A percentile compares a stretch with the other conserved stretches of the same genome.
Conservation (phyloP, 371 early-diverging fungal genomes). For the Catenaria anguillulae region DNA sequence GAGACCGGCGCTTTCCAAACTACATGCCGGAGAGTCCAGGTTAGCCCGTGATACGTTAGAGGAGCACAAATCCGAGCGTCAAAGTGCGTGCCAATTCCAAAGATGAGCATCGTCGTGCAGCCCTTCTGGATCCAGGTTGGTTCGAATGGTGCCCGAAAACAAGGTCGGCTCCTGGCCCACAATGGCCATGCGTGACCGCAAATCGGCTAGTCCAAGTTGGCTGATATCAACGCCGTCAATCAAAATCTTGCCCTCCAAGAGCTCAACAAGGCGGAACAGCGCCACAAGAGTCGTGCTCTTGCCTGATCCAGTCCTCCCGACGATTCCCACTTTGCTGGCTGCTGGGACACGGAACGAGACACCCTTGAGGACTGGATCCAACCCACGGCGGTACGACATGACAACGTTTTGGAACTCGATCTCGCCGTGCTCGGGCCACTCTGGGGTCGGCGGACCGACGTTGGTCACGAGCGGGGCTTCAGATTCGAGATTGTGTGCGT, state of each 20-base stretch:
- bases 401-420: slow-evolving; percentile 14
- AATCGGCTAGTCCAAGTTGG: slow-evolving; percentile 52
- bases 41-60: slow-evolving; percentile 29
- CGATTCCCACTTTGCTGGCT: slow-evolving; percentile 70
- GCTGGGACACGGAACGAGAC: slow-evolving; percentile 47
- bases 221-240: slow-evolving; percentile 78
- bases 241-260: slow-evolving; percentile 46
- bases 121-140: slow-evolving; percentile 72
- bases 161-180: slow-evolving; percentile 93
- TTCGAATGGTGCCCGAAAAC: slow-evolving; percentile 64
- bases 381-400: not conserved
- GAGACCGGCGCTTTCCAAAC: slow-evolving; percentile 10
- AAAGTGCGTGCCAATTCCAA: slow-evolving; percentile 61
- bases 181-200: slow-evolving; percentile 63
- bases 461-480: slow-evolving; percentile 45
- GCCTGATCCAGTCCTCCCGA: slow-evolving; percentile 87
- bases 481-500: slow-evolving; percentile 29
- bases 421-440: slow-evolving; percentile 24
- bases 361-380: slow-evolving; percentile 26
- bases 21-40: slow-evolving; percentile 46
- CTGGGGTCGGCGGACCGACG: slow-evolving; percentile 6
- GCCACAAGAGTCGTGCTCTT: slow-evolving; percentile 74
- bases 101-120: slow-evolving; percentile 51
- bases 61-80: slow-evolving; percentile 39
- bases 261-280: slow-evolving; percentile 81